These are phyloP conservation scores for Xerocomus brunneocitrinus DNA, from an alignment of 768 basidiomycete species.

Conservation along the genomic window DNA sequence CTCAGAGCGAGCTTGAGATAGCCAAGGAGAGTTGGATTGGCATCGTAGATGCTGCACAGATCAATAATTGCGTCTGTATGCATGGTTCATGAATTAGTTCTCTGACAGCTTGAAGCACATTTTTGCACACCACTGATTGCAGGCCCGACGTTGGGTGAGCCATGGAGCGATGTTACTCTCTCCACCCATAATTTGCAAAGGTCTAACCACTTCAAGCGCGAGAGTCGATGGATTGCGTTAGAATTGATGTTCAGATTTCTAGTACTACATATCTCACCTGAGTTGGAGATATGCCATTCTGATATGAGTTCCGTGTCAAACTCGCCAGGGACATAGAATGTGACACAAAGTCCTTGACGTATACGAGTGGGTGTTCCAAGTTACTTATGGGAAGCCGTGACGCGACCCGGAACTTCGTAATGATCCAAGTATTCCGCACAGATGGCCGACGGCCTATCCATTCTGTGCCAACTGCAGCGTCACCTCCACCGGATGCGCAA, in stretches of 20 bases:
- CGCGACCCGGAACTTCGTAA: no score
- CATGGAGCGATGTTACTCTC: constrained; percentile 40
- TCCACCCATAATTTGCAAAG: constrained; percentile 60
- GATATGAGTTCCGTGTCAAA: constrained; percentile 69
- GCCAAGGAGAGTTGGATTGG: constrained; percentile 60
- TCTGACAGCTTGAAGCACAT: neutral
- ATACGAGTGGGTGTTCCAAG: neutral
- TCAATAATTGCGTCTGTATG: constrained; percentile 61
- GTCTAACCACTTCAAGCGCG: constrained; percentile 54
- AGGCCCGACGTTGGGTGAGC: constrained; percentile 40
- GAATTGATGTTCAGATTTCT: neutral
- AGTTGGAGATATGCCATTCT: constrained; percentile 57
- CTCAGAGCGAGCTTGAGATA: constrained; percentile 62
- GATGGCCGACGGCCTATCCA: no score
- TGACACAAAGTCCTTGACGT: neutral
- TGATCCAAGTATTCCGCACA: no score
- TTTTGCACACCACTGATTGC: constrained; percentile 53
- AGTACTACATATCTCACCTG: constrained; percentile 45
- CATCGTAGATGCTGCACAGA: constrained; percentile 64
- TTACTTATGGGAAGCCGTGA: no score
- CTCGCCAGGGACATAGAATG: constrained; percentile 59
- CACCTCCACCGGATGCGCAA: no score
- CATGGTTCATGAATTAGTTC: constrained; percentile 1
- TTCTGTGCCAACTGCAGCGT: no score
- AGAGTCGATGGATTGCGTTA: neutral